Percentiles rank a stretch among this genome's conserved stretches.
Conservation (phyloP, 176 grass and related monocot genomes). For the Panicum miliaceum region DNA sequence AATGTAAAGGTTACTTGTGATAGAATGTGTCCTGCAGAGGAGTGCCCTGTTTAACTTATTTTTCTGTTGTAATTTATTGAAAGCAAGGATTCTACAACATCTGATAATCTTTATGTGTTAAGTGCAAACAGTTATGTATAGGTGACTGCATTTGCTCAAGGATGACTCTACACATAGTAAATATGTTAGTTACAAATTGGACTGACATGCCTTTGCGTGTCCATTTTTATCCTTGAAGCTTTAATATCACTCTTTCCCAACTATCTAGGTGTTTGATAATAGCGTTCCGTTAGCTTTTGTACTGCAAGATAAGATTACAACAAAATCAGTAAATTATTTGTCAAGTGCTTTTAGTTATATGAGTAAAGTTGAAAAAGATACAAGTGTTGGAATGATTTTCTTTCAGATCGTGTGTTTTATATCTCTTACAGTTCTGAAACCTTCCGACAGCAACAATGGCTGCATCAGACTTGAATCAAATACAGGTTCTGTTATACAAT, state of each 20-base stretch:
- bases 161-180: not conserved
- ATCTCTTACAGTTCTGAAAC: not conserved
- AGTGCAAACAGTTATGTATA: not conserved
- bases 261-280: not conserved
- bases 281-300: not conserved
- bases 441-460: not conserved
- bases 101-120: not conserved
- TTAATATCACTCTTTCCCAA: not conserved
- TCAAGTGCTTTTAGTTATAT: not conserved
- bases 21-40: conserved; percentile 13
- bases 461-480: not conserved
- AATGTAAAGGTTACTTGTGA: conserved; percentile 7
- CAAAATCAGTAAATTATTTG: not conserved
- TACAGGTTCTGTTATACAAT: not conserved
- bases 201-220: not conserved
- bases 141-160: conserved; percentile 7
- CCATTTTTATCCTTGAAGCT: conserved; percentile 13
- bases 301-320: not conserved
- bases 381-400: not conserved
- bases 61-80: not conserved
- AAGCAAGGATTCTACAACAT: not conserved
- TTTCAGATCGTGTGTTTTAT: not conserved
- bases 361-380: not conserved
- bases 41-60: conserved; percentile 24
- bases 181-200: not conserved